A percentile compares a stretch with the other conserved stretches of the same genome.
These are phyloP conservation scores for Platanthera guangdongensis DNA, from an alignment of 106 monocot genomes.

Conservation along the genomic window DNA sequence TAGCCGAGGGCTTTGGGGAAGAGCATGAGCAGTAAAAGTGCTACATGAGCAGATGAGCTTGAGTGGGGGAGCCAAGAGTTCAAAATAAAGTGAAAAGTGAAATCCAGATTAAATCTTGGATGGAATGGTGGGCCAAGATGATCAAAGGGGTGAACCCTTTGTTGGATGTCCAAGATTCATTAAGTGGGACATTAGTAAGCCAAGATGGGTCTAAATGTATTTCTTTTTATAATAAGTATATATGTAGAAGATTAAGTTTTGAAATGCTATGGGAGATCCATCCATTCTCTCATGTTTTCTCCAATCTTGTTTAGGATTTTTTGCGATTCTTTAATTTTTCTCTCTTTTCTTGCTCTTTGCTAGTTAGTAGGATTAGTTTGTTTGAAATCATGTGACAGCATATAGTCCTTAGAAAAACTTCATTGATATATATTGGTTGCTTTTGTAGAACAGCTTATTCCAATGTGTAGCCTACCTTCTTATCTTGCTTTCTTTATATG, in stretches of 20 bases:
- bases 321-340: neutral
- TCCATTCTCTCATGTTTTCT: neutral
- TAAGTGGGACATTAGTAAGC: too few species aligned
- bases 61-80: too few species aligned
- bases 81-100: too few species aligned
- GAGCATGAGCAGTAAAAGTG: too few species aligned
- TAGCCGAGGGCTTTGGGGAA: too few species aligned
- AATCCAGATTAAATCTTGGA: too few species aligned
- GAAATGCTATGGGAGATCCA: neutral
- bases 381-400: neutral
- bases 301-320: neutral
- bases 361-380: neutral
- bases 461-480: neutral
- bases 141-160: too few species aligned
- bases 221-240: too few species aligned
- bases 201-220: too few species aligned
- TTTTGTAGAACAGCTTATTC: neutral
- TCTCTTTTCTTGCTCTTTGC: neutral
- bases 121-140: too few species aligned
- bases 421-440: neutral
- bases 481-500: neutral
- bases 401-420: neutral
- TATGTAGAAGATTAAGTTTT: neutral
- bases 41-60: too few species aligned
- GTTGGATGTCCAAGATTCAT: too few species aligned